Base-by-base conservation (phyloP, 2,329 filamentous ascomycete genomes). In the Gyromitra esculenta region DNA sequence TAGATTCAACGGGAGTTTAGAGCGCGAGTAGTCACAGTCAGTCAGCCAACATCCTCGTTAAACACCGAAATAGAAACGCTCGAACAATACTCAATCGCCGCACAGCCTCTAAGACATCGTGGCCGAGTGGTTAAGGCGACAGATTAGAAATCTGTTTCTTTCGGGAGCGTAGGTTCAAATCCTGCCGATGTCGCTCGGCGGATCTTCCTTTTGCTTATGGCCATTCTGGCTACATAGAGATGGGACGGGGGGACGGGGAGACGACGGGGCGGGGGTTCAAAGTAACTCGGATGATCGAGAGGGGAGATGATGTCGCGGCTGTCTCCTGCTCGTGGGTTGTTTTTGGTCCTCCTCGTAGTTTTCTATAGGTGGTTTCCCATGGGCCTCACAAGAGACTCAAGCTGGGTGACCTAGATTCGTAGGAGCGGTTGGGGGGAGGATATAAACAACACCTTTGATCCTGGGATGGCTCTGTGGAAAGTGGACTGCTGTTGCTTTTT, bases 91-190 rank as follows among this genome's bases (percentile, higher is more conserved):
- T 31, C 25, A 2, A 3, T 1, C 25, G 25, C 25, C 25, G 1
- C 25, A 31, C 1, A 31, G 25, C 0, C 25, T 1, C 25, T 0
- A 1, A 31, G 70, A 73, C 70, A 73, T 73, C 21, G 63, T 77
- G 74, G 69, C 74, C 74, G 74, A 77, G 74, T 77, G 74, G 74
- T 77, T 83, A 84, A 83, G 83, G 83, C 83, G 83, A 84, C 82
- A 84, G 83, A 84, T 83, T 84, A 84, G 83, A 82, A 84, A 82
- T 82, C 82, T 82, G 81, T 77, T 77, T 66, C 67, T 70, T 77
- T 77, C 74, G 81, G 82, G 81, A 82, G 82, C 82, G 81, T 81
- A 82, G 82, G 82, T 83, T 82, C 82, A 59, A 59, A 59, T 59
- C 54, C 54, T 59, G 54, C 54, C 54, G 54, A 59, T 59, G 54